phyloP scores from a whole-genome alignment of 164 flowering plant species.

The Amborella trichopoda region DNA sequence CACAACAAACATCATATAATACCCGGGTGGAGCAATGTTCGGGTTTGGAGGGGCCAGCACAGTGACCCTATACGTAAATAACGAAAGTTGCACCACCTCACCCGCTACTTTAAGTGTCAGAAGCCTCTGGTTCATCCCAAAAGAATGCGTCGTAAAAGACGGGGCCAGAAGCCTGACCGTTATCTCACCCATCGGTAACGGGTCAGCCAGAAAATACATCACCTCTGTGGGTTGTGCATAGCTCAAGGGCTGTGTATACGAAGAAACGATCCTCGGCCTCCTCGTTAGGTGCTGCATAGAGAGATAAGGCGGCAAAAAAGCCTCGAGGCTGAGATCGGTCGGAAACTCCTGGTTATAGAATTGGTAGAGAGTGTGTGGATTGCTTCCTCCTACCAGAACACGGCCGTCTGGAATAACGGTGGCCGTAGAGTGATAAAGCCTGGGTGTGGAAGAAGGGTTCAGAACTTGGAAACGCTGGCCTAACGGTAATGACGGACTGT shows the following conservation, averaged over 20 bases:
- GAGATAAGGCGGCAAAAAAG: slow-evolving; percentile 52
- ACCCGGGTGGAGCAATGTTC: slow-evolving; percentile 70
- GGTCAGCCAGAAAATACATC: too few species aligned
- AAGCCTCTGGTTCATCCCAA: slow-evolving; percentile 68
- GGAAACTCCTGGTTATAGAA: slow-evolving; percentile 41
- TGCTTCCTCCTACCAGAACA: slow-evolving; percentile 82
- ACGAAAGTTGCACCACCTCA: slow-evolving; percentile 12
- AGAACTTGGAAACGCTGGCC: slow-evolving; percentile 31
- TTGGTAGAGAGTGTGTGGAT: slow-evolving; percentile 56
- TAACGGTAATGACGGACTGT: slow-evolving; percentile 20
- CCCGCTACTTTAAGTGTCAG: slow-evolving; percentile 22
- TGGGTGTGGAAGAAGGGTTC: slow-evolving; percentile 29
- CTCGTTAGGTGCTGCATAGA: slow-evolving; percentile 8
- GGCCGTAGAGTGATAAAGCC: slow-evolving; percentile 84
- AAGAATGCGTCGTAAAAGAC: slow-evolving; percentile 71
- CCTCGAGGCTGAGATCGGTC: slow-evolving; percentile 74
- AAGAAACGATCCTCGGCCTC: slow-evolving; percentile 37
- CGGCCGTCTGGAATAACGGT: slow-evolving; percentile 60
- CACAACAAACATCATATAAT: slow-evolving; percentile 69
- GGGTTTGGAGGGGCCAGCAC: slow-evolving; percentile 38
- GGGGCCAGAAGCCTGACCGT: slow-evolving; percentile 49
- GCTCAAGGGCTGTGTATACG: too few species aligned
- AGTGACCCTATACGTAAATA: slow-evolving; percentile 19
- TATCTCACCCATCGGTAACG: too few species aligned
- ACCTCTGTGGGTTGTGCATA: too few species aligned